Evolutionary conservation across 768 basidiomycete genomes (phyloP).

Genomic region (Gyrodon lividus): DNA sequence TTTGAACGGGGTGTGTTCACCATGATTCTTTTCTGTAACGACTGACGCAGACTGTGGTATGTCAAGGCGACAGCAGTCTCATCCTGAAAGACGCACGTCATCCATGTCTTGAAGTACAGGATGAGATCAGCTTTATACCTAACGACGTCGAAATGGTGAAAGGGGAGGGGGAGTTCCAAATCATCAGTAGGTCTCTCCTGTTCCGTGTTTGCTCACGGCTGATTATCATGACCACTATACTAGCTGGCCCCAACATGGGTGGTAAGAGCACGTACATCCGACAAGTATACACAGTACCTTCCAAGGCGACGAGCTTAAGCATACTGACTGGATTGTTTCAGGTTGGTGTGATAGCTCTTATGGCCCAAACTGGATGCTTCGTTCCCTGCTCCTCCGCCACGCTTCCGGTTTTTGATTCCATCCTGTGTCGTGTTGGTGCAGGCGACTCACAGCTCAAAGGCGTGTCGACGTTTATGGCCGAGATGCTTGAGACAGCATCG

Average conservation of each 20-base stretch:
- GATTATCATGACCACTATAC: constrained; percentile 3
- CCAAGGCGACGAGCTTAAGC: not conserved
- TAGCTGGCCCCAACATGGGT: constrained; percentile 98
- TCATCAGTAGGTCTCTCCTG: constrained; percentile 67
- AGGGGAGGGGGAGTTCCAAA: constrained; percentile 91
- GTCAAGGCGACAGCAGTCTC: constrained; percentile 73
- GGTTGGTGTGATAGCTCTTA: constrained; percentile 93
- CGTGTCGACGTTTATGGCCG: constrained; percentile 98
- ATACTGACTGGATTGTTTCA: constrained; percentile 22
- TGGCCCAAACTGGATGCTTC: constrained; percentile 95
- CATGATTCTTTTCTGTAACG: not conserved
- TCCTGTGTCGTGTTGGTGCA: constrained; percentile 93
- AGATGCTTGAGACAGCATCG: constrained; percentile 98
- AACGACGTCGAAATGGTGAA: constrained; percentile 96
- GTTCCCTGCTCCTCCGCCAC: constrained; percentile 88
- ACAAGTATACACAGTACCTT: constrained; percentile 48
- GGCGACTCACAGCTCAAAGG: constrained; percentile 98
- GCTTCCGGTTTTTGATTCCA: constrained; percentile 92
- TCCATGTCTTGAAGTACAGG: constrained; percentile 95
- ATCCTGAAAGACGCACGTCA: constrained; percentile 86
- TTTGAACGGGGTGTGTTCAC: constrained; percentile 62
- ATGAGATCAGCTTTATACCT: constrained; percentile 91
- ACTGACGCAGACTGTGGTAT: not conserved
- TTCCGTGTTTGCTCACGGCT: not conserved
- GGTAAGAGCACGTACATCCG: constrained; percentile 98